These are phyloP conservation scores for Gymnopilus dilepis DNA, from an alignment of 768 basidiomycete species.

Conservation along the genomic window DNA sequence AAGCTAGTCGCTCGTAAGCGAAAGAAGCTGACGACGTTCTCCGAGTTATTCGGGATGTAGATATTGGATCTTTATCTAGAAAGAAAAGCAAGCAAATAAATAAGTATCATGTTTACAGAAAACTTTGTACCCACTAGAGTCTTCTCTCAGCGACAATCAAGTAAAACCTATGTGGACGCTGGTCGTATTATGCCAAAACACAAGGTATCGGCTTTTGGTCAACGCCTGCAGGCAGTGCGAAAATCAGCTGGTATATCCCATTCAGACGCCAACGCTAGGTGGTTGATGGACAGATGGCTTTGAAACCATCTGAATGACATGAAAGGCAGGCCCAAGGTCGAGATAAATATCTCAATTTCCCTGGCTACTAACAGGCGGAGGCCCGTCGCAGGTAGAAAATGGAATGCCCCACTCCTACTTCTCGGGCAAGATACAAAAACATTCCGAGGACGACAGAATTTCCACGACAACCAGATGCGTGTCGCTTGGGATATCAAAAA, in stretches of 20 bases:
- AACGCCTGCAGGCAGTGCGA: too few relatives aligned
- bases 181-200: not conserved
- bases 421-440: not conserved
- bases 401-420: not conserved
- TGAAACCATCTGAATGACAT: conserved; percentile 4
- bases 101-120: too few relatives aligned
- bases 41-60: not conserved
- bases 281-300: conserved; percentile 17
- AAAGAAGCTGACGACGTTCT: not conserved
- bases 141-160: too few relatives aligned
- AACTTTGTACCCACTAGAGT: too few relatives aligned
- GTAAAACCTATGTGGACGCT: too few relatives aligned
- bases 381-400: not conserved
- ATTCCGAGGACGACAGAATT: not conserved
- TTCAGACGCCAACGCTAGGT: not conserved
- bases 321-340: not conserved
- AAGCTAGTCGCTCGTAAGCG: not conserved
- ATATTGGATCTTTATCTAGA: not conserved
- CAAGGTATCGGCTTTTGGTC: too few relatives aligned
- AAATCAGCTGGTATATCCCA: too few relatives aligned
- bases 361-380: not conserved
- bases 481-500: not conserved
- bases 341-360: not conserved
- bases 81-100: not conserved
- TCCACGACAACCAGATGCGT: not conserved